A percentile compares a stretch with the other conserved stretches of the same genome.
These are phyloP conservation scores for Dioscorea dumetorum DNA, from an alignment of 106 monocot species.

Conservation along the genomic window DNA sequence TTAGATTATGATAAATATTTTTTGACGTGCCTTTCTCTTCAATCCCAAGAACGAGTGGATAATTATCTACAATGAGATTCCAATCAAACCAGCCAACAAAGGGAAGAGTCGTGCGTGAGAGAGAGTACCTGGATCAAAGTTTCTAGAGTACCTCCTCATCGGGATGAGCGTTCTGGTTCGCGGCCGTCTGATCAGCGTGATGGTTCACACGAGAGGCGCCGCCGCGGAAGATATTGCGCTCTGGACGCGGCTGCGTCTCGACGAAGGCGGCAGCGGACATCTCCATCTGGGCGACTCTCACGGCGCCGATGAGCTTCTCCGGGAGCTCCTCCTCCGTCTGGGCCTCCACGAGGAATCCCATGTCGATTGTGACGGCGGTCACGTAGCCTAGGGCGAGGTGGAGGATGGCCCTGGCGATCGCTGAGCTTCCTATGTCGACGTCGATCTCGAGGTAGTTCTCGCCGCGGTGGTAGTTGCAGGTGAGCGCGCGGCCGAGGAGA, in stretches of 20 bases:
- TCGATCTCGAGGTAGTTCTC: constrained; percentile 70
- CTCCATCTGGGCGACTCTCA: constrained; percentile 74
- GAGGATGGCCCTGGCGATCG: constrained; percentile 60
- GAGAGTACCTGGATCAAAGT: too few relatives aligned
- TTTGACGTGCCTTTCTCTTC: too few relatives aligned
- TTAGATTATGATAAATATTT: too few relatives aligned
- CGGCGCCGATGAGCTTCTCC: constrained; percentile 58
- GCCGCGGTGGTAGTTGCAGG: constrained; percentile 44
- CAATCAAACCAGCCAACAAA: too few relatives aligned
- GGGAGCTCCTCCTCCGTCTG: constrained; percentile 76
- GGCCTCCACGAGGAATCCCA: constrained; percentile 65
- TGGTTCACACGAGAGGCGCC: too few relatives aligned
- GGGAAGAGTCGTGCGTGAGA: too few relatives aligned
- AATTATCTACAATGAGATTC: too few relatives aligned
- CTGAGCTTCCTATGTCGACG: constrained; percentile 76
- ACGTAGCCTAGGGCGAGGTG: constrained; percentile 51
- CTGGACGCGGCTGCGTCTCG: not conserved
- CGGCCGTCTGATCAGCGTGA: too few relatives aligned
- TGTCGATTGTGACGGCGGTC: constrained; percentile 63
- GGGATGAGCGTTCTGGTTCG: too few relatives aligned
- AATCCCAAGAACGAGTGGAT: too few relatives aligned
- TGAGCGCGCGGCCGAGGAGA: constrained; percentile 59
- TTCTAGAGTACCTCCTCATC: too few relatives aligned
- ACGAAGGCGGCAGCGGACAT: constrained; percentile 55
- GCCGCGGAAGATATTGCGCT: too few relatives aligned